phyloP scores from a whole-genome alignment of 2,329 filamentous ascomycete species.

The Exophiala alcalophila region DNA sequence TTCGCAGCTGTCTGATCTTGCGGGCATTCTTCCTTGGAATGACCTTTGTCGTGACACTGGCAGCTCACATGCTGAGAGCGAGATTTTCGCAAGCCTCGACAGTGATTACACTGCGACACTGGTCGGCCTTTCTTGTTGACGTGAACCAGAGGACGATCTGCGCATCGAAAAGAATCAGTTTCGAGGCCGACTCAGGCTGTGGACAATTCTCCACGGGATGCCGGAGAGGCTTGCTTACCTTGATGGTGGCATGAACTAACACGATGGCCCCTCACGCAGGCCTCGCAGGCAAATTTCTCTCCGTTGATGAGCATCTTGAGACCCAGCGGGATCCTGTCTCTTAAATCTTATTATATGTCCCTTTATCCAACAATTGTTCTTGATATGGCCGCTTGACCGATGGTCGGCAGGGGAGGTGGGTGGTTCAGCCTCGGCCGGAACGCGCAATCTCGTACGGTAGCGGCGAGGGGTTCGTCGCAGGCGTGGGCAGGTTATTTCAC shows the following conservation, averaged over 20 bases:
- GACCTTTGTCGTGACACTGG: constrained; percentile 85
- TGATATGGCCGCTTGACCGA: no score
- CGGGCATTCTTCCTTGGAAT: constrained; percentile 37
- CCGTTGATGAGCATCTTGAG: constrained; percentile 76
- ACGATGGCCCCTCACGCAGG: constrained; percentile 95
- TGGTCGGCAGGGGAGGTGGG: no score
- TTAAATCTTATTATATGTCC: background rate
- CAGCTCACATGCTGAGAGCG: constrained; percentile 93
- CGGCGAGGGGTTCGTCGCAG: no score
- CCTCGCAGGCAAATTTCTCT: constrained; percentile 97
- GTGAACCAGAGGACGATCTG: constrained; percentile 86
- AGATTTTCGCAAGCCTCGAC: constrained; percentile 92
- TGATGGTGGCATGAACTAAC: constrained; percentile 97
- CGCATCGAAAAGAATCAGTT: constrained; percentile 20
- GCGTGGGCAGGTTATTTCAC: no score
- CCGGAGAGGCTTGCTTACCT: constrained; percentile 60
- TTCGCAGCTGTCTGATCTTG: constrained; percentile 37
- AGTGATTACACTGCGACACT: constrained; percentile 96
- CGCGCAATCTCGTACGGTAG: no score
- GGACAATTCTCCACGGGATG: constrained; percentile 5
- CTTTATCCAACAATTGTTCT: background rate
- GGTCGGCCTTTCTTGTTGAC: constrained; percentile 98
- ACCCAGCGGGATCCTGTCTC: background rate
- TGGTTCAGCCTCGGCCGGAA: no score
- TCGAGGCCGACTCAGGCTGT: constrained; percentile 8